phyloP scores from a whole-genome alignment of 2,329 filamentous ascomycete species.

The Phaeosphaeriaceae sp. region DNA sequence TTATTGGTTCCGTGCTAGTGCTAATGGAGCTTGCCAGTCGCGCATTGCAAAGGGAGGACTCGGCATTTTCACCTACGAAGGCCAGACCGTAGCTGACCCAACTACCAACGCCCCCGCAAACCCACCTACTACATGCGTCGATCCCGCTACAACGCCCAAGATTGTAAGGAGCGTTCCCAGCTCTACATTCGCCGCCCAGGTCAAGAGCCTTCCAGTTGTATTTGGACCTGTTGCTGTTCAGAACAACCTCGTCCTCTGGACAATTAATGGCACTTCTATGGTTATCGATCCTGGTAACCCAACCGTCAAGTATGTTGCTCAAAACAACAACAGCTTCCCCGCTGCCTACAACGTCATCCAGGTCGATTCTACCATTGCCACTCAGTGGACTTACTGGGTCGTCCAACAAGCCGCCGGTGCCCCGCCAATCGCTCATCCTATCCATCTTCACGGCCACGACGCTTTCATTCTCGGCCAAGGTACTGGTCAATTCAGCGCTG shows the following conservation, averaged over 20 bases:
- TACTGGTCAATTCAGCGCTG: constrained; percentile 40
- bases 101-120: constrained; percentile 31
- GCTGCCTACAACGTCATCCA: constrained; percentile 51
- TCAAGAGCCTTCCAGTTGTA: constrained; percentile 32
- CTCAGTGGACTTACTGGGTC: constrained; percentile 55
- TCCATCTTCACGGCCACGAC: constrained; percentile 40
- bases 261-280: constrained; percentile 55
- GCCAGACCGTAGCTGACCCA: constrained; percentile 44
- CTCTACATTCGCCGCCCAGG: constrained; percentile 30
- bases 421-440: constrained; percentile 45
- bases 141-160: constrained; percentile 44
- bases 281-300: constrained; percentile 57
- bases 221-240: constrained; percentile 39
- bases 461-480: constrained; percentile 29
- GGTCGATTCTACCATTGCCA: constrained; percentile 37
- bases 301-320: constrained; percentile 53
- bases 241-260: constrained; percentile 40
- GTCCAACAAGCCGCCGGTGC: constrained; percentile 50
- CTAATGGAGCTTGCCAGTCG: constrained; percentile 32
- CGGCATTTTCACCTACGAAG: constrained; percentile 49
- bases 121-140: constrained; percentile 41
- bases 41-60: constrained; percentile 35
- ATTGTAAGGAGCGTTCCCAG: constrained; percentile 45
- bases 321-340: constrained; percentile 51
- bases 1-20: constrained; percentile 44